Conservation (phyloP, 2,329 filamentous ascomycete genomes). For the Colletotrichum melonis region DNA sequence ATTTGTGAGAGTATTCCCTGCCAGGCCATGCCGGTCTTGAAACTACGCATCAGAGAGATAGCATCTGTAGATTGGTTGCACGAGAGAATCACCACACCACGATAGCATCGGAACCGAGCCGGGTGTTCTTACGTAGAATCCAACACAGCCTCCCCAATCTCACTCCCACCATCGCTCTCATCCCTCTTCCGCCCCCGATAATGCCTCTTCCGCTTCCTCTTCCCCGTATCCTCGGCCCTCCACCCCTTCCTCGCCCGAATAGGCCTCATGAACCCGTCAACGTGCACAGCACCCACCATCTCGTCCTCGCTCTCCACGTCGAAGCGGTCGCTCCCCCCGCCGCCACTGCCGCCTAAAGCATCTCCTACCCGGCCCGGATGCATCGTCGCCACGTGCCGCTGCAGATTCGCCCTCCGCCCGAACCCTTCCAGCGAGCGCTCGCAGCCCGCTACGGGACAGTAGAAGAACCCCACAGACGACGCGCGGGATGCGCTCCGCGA, state of each 20-base stretch:
- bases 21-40: too few species aligned
- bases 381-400: constrained; percentile 51
- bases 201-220: constrained; percentile 34
- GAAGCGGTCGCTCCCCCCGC: constrained; percentile 28
- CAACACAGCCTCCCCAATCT: background rate
- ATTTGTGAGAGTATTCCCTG: too few species aligned
- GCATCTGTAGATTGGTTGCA: too few species aligned
- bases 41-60: too few species aligned
- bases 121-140: constrained; percentile 11
- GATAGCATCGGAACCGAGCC: too few species aligned
- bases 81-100: too few species aligned
- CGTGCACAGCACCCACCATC: constrained; percentile 72
- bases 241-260: constrained; percentile 62
- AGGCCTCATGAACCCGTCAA: constrained; percentile 74
- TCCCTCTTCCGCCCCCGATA: constrained; percentile 28
- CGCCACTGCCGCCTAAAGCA: constrained; percentile 36
- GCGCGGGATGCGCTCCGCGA: constrained; percentile 44
- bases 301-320: constrained; percentile 60
- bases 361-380: constrained; percentile 51
- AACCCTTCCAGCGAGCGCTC: constrained; percentile 51
- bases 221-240: constrained; percentile 39
- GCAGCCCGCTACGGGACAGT: constrained; percentile 52
- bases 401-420: constrained; percentile 48
- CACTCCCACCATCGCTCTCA: background rate
- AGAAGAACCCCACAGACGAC: constrained; percentile 47